Evolutionary conservation across 164 flowering plant genomes (phyloP).

Genomic region (Annona squamosa): DNA sequence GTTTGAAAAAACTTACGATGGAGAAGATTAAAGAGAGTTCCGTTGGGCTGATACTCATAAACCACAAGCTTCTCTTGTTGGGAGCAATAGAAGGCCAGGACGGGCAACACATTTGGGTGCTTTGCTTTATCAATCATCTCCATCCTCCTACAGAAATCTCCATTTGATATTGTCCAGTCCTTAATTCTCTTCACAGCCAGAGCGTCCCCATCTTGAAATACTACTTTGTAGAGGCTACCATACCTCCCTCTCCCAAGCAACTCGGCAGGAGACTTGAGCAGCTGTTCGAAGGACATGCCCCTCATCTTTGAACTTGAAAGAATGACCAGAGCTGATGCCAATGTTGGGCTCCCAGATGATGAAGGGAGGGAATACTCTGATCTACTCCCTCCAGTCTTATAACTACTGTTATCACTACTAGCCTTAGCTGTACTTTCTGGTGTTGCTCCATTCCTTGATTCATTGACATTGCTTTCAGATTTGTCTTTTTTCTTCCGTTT

Average conservation of each 20-base stretch:
- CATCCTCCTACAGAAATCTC: conserved; percentile 50
- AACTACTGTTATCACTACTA: conserved; percentile 16
- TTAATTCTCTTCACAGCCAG: conserved; percentile 63
- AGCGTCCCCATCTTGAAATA: conserved; percentile 22
- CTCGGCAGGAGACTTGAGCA: conserved; percentile 70
- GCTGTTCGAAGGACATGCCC: conserved; percentile 48
- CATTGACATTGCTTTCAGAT: conserved; percentile 8
- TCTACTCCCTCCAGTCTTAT: conserved; percentile 22
- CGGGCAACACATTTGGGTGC: conserved; percentile 54
- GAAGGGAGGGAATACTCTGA: conserved; percentile 24
- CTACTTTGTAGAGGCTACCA: conserved; percentile 54
- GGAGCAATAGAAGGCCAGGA: conserved; percentile 54
- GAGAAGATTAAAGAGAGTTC: conserved; percentile 54
- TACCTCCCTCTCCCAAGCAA: conserved; percentile 57
- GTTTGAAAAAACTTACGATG: conserved; percentile 34
- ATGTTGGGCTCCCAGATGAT: conserved; percentile 31
- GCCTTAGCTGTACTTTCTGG: conserved; percentile 15
- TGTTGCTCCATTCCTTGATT: conserved; percentile 19
- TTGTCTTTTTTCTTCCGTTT: conserved; percentile 13
- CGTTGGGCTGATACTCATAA: conserved; percentile 51
- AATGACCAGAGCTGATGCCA: conserved; percentile 31
- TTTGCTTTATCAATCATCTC: conserved; percentile 36
- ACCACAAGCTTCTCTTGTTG: conserved; percentile 67
- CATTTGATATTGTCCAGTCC: conserved; percentile 44
- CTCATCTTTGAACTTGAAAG: conserved; percentile 35